Evolutionary conservation across 768 basidiomycete species (phyloP), one percentile per base, ranked within the genome.

Genomic region (Mycena albidolilacea): DNA sequence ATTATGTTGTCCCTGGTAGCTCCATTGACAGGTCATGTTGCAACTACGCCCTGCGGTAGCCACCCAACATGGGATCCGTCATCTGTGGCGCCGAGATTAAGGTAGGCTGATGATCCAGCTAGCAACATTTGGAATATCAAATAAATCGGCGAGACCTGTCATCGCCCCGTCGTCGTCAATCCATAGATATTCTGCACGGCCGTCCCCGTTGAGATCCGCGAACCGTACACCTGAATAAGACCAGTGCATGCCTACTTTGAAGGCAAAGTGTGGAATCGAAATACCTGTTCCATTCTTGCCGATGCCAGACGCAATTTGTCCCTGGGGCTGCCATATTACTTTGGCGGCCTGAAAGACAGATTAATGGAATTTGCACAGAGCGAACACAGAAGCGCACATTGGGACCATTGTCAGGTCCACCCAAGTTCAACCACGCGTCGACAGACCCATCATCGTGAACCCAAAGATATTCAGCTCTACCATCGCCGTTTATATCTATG

Each of bases 371-470:
- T n/a, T 12, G 46, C 14, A 15, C 39, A 1, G 5, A 37, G 23
- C 7, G 12, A 30, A 46, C 43, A 19, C 41, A 21, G n/a, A 54
- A 5, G 35, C 66, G 5, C 43, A 50, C 66, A 43, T 67, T 43
- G 6, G 65, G 23, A 35, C 65, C 65, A 67, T 67, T 52, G 9
- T 67, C 65, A 3, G 44, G 66, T 2, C 55, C 55, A 4, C 57
- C 66, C 2, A 59, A 57, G 37, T 67, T 67, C 57, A 67, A 59
- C 66, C 66, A 67, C 39, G 66, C 66, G 46, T 67, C 55, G n/a
- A 67, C 66, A 5, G 66, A 66, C 21, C 65, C 66, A 23, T 67
- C 66, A 10, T 67, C 57, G 54, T 67, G 66, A n/a, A 67, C 55
- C 9, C 30, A 67, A n/a, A 67, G 67, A 39, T 67, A 67, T 50